phyloP scores from a whole-genome alignment of 2,329 filamentous ascomycete genomes.

The Sclerotinia trifoliorum region DNA sequence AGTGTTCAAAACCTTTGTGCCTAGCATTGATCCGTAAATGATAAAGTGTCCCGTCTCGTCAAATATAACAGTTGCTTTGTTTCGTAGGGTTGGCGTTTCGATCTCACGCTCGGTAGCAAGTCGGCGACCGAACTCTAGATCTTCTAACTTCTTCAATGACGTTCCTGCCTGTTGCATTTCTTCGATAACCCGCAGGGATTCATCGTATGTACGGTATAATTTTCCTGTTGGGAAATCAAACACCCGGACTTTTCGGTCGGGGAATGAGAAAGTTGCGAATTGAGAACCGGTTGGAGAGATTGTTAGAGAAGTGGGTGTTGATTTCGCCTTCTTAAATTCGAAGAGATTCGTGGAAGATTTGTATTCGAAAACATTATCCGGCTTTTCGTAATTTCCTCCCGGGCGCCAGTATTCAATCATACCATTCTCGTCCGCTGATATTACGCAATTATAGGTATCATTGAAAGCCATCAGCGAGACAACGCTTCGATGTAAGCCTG shows the following conservation, averaged over 20 bases:
- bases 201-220: slow-evolving; percentile 89
- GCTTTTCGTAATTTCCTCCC: slow-evolving; percentile 79
- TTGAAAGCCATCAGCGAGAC: slow-evolving; percentile 90
- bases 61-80: slow-evolving; percentile 83
- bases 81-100: slow-evolving; percentile 64
- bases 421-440: slow-evolving; percentile 83
- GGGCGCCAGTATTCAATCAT: slow-evolving; percentile 98
- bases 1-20: slow-evolving; percentile 94
- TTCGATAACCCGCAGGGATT: slow-evolving; percentile 82
- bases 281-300: slow-evolving; percentile 83
- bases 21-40: slow-evolving; percentile 86
- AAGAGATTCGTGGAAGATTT: slow-evolving; percentile 95
- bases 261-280: slow-evolving; percentile 86
- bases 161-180: slow-evolving; percentile 97
- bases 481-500: slow-evolving; percentile 74
- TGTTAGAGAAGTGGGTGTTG: slow-evolving; percentile 75
- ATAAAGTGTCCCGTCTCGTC: slow-evolving; percentile 97
- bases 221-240: slow-evolving; percentile 92
- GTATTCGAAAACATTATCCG: slow-evolving; percentile 84
- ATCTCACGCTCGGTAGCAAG: slow-evolving; percentile 84
- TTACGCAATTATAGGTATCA: slow-evolving; percentile 80
- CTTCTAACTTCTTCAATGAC: slow-evolving; percentile 75
- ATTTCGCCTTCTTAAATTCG: slow-evolving; percentile 95
- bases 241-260: slow-evolving; percentile 86
- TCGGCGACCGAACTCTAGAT: slow-evolving; percentile 87